Conservation (phyloP, 2,329 filamentous ascomycete genomes). For the Sporothrix phasma region DNA sequence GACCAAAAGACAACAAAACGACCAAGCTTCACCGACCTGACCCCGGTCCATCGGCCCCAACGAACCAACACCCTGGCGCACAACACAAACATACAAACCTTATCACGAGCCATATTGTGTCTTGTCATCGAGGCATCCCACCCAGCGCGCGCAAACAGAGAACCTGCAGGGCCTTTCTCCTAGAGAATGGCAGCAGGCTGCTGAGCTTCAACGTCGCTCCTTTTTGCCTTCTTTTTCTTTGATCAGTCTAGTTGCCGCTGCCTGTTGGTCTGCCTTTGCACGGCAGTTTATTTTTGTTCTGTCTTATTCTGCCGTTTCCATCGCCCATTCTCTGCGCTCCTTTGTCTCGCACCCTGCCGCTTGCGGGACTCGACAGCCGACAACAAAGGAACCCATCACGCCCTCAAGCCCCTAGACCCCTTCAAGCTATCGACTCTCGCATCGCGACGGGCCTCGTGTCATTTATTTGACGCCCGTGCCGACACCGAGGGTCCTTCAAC, state of each 20-base stretch:
- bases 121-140: not conserved
- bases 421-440: not conserved
- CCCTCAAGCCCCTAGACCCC: not conserved
- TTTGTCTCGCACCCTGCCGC: not conserved
- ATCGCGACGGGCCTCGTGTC: not conserved
- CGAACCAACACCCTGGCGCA: not conserved
- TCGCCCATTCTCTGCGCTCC: not conserved
- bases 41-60: slow-evolving; percentile 6
- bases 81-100: not conserved
- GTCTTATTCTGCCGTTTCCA: not conserved
- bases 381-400: slow-evolving; percentile 9
- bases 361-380: slow-evolving; percentile 8
- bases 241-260: not conserved
- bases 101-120: not conserved
- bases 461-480: not conserved
- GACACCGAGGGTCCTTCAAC: not conserved
- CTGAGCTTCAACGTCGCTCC: not conserved
- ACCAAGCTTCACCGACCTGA: not conserved
- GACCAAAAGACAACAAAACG: not conserved
- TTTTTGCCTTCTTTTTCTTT: not conserved
- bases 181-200: slow-evolving; percentile 9
- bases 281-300: slow-evolving; percentile 1
- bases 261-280: not conserved
- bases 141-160: not conserved
- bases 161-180: not conserved